A percentile compares a stretch with the other conserved stretches of the same genome.
Conservation (phyloP, 2,329 filamentous ascomycete genomes). For the Beauveria caledonica region DNA sequence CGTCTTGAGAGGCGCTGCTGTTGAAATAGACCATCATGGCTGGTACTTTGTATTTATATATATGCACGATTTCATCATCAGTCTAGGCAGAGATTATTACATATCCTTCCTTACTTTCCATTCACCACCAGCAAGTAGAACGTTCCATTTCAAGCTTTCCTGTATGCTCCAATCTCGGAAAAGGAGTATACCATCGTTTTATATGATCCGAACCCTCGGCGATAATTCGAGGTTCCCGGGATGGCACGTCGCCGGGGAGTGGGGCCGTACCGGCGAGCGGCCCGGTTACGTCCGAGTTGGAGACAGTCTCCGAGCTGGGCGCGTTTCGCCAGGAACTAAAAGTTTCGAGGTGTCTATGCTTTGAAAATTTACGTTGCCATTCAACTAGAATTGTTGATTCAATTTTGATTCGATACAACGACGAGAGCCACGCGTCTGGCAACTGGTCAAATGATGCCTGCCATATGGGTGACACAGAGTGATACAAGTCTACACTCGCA, state of each 20-base stretch:
- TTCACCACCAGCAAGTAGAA: no score
- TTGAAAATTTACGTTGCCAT: neutral
- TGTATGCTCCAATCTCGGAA: neutral
- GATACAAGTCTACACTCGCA: neutral
- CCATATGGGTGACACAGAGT: neutral
- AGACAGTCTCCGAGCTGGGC: neutral
- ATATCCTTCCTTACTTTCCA: neutral
- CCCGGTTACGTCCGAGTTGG: neutral
- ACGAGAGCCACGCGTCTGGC: neutral
- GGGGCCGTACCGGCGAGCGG: neutral
- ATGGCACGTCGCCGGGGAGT: neutral
- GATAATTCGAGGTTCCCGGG: neutral
- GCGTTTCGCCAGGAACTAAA: no score
- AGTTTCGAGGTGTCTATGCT: neutral
- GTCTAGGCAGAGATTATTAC: neutral
- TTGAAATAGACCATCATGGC: constrained; percentile 15
- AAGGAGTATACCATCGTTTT: neutral
- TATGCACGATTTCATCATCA: neutral
- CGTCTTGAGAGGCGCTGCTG: no score
- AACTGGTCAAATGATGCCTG: neutral
- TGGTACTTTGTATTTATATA: neutral
- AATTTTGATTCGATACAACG: no score
- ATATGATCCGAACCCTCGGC: neutral
- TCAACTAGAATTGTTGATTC: neutral
- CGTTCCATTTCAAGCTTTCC: no score